Conservation (phyloP, 768 basidiomycete species). For the Rhodocollybia butyracea region DNA sequence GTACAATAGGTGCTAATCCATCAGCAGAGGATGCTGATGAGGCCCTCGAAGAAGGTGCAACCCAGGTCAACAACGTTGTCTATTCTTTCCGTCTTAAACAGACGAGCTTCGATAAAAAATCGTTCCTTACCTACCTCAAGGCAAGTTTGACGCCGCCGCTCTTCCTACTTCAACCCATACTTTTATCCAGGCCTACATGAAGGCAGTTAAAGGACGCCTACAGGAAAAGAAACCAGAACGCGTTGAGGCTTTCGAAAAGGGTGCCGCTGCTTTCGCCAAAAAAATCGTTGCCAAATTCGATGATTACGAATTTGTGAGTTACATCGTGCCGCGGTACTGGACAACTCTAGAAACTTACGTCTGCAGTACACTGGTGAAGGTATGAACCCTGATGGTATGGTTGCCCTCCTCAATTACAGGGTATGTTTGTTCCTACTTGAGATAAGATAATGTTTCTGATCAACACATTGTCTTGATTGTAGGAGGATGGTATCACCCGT, state of each 20-base stretch:
- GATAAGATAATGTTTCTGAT: no score
- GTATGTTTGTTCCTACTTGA: conserved; percentile 35
- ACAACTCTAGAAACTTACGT: not conserved
- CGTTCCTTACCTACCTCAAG: conserved; percentile 81
- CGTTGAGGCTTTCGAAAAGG: conserved; percentile 78
- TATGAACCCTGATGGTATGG: conserved; percentile 90
- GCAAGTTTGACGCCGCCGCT: conserved; percentile 29
- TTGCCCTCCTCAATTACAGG: conserved; percentile 93
- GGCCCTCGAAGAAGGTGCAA: conserved; percentile 72
- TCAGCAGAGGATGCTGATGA: conserved; percentile 88
- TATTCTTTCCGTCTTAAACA: conserved; percentile 86
- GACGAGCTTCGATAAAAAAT: conserved; percentile 88
- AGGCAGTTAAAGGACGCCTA: conserved; percentile 74
- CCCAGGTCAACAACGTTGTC: conserved; percentile 83
- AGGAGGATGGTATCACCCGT: conserved; percentile 85
- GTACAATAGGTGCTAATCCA: conserved; percentile 77
- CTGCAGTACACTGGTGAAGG: conserved; percentile 71
- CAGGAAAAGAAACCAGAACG: conserved; percentile 49
- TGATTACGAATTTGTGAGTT: conserved; percentile 86
- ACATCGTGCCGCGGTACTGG: not conserved
- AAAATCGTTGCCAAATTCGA: conserved; percentile 89
- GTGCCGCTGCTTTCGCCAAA: conserved; percentile 75
- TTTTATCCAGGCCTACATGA: conserved; percentile 81
- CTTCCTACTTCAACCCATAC: conserved; percentile 3
- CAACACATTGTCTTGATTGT: conserved; percentile 10